Evolutionary conservation across 2,329 filamentous ascomycete genomes (phyloP), one percentile per base, ranked within the genome.

Genomic region (Meredithiella fracta): DNA sequence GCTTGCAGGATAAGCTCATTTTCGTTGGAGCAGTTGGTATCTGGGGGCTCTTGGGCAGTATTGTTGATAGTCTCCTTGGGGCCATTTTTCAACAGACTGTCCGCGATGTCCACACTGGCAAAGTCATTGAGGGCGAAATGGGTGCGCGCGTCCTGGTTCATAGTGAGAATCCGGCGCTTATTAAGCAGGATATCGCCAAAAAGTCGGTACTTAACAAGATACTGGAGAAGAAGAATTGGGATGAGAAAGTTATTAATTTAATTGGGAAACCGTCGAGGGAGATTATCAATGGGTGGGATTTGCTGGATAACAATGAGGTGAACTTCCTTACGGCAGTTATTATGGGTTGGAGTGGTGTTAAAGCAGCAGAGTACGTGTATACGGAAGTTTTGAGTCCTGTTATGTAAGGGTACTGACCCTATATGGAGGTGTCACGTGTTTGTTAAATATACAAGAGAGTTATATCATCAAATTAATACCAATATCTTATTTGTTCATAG

Each of bases 251-350:
- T 63, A 76, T 77, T 70, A 69, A 78, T 1, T 70, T 75, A 57
- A 44, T 44, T 44, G 69, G 74, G 56, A 74, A 73, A 62, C 77
- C 83, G 59, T 82, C 81, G 53, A 72, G 84, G 17, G 70, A 80
- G 3, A 68, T 83, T 5, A 80, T 86, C 68, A 84, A 73, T 62
- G 88, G 65, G 53, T 73, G 70, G 78, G 78, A 95, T 65, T 67
- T 94, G 59, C 72, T 98, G 57, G 89, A 94, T 68, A 98, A 98
- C 68, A 98, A 98, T 67, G 85, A 86, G 55, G 89, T 98, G 63
- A 98, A 98, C 67, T 79, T 96, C 58, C 67, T 91, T 57, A 97
- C 96, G 91, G 90, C 91, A 0, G 75, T 79, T 14, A 73, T 74
- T 3, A 90, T 94, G 78, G 95, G 61, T 89, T 17, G 79, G 83